Conservation (phyloP, 1,284 basidiomycete species). For the Exobasidium rhododendri region DNA sequence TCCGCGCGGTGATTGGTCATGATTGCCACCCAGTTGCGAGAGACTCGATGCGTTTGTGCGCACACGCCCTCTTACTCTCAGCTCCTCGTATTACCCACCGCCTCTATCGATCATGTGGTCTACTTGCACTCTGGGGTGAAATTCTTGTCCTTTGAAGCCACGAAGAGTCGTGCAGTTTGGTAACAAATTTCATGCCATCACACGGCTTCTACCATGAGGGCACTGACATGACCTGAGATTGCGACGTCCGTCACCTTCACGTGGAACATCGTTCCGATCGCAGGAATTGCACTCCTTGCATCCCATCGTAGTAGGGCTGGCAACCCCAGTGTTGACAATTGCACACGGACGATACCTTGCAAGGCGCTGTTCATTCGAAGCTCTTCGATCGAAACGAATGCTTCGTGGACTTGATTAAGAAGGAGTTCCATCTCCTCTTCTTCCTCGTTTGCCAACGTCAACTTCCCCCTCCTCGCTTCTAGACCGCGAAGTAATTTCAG, state of each 20-base stretch:
- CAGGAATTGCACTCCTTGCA: neutral
- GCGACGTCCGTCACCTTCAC: neutral
- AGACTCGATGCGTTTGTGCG: too few species aligned
- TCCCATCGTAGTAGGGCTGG: neutral
- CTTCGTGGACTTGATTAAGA: neutral
- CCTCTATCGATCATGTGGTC: too few species aligned
- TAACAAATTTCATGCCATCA: too few species aligned
- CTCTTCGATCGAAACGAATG: neutral
- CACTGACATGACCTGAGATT: neutral
- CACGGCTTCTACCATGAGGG: neutral
- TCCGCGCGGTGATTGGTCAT: too few species aligned
- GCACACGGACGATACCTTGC: neutral
- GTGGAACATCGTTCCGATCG: neutral
- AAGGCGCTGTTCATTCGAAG: neutral
- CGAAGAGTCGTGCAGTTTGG: too few species aligned
- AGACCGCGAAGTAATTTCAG: neutral
- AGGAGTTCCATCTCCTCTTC: slow-evolving; percentile 1
- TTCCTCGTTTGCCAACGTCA: neutral
- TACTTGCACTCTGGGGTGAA: too few species aligned
- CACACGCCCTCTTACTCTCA: too few species aligned
- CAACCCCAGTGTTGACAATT: neutral
- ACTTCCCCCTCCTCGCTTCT: neutral
- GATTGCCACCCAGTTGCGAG: too few species aligned
- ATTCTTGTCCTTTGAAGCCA: too few species aligned
- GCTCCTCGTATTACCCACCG: too few species aligned